Evolutionary conservation across 1,139 yeast species (phyloP), one percentile per base, ranked within the genome.

Genomic region (Geotrichum phurueaensis): DNA sequence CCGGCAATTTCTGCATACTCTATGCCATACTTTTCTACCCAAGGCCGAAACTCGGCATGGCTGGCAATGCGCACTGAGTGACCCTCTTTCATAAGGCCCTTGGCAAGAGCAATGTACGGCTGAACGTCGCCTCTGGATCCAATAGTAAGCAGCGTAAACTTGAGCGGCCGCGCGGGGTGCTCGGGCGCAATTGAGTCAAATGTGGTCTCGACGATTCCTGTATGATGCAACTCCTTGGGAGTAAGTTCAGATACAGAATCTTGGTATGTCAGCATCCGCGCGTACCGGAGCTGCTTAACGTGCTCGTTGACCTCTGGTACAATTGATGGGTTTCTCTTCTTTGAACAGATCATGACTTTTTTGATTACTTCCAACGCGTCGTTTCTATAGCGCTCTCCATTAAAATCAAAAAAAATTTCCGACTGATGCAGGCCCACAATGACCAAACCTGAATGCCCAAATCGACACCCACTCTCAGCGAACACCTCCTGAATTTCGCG

Each of bases 111-210:
- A 65, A 92, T 87, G 70, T 90, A 94, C 0, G 98, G 98, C 71
- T 92, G 98, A 6, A 92, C 98, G 73, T 92, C 98, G 53, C 98
- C 98, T 61, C 98, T 78, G 0, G 97, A 89, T 0, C 98, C 98
- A 69, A 92, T 92, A 0, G 98, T 92, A 62, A 92, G 75, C 59
- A 91, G 76, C 0, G 90, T 86, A 68, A 92, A 82, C 39, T 65
- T 57, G 33, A 64, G 52, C 1, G 75, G 74, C 33, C 61, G 59
- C 33, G 63, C 56, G 1, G 74, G 51, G 22, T n/a, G 47, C 12
- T 57, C 54, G 13, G 49, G 57, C 4, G 25, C 25, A 18, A 29
- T 20, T 6, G 22, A 18, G 20, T n/a, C 45, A 50, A 52, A 53
- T 4, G 54, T 7, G 4, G 57, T 52, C 10, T 39, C 51, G 20